These are phyloP conservation scores for Nakazawaea siamensis DNA, from an alignment of 805 yeast genomes.

Conservation along the genomic window DNA sequence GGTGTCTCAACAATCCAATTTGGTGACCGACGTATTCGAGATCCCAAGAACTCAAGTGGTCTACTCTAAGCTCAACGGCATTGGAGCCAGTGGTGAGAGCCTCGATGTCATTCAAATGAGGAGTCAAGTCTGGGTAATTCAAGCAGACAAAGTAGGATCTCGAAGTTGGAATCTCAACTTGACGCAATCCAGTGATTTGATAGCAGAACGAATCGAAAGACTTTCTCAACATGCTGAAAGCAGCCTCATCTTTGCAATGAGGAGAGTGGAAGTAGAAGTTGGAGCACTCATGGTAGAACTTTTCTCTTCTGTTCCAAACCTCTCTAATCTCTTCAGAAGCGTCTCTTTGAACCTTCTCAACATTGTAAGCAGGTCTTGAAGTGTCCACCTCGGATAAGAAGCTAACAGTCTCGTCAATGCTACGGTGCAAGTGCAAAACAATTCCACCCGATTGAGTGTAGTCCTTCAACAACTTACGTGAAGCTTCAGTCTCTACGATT, in stretches of 20 bases:
- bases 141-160: constrained; percentile 69
- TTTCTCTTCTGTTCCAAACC: constrained; percentile 80
- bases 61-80: constrained; percentile 83
- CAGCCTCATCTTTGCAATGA: constrained; percentile 48
- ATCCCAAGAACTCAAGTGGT: constrained; percentile 45
- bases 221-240: constrained; percentile 47
- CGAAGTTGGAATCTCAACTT: constrained; percentile 28
- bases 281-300: constrained; percentile 73
- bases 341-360: constrained; percentile 7
- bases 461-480: constrained; percentile 54
- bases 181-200: constrained; percentile 49
- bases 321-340: constrained; percentile 59
- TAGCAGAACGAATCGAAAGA: constrained; percentile 52
- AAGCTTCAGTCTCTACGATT: constrained; percentile 67
- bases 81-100: constrained; percentile 59
- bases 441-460: constrained; percentile 57
- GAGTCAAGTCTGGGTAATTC: constrained; percentile 53
- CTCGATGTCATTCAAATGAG: constrained; percentile 35
- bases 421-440: constrained; percentile 87
- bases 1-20: constrained; percentile 58
- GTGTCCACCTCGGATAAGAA: constrained; percentile 68
- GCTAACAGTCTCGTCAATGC: constrained; percentile 67
- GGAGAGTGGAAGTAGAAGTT: constrained; percentile 72
- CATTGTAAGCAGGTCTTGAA: constrained; percentile 72
- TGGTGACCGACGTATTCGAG: constrained; percentile 62